Conservation (phyloP, 2,329 filamentous ascomycete species). For the Hypoxylon sp. region DNA sequence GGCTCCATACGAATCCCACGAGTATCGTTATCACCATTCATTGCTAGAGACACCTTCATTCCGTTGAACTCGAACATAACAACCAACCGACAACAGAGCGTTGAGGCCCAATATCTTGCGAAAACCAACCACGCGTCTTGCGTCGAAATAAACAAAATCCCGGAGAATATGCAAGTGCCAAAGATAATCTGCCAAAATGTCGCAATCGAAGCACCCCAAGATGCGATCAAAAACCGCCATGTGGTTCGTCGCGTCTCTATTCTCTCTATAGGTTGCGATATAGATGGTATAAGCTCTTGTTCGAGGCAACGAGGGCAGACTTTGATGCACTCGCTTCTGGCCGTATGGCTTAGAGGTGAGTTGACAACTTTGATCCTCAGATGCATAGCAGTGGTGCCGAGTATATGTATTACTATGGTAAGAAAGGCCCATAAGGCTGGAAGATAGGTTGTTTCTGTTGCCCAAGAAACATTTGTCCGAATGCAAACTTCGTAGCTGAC, state of each 20-base stretch:
- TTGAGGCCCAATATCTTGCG: background rate
- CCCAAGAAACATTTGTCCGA: background rate
- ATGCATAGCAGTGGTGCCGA: background rate
- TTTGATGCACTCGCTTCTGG: background rate
- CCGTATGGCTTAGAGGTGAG: background rate
- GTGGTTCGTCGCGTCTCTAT: background rate
- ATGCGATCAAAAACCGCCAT: background rate
- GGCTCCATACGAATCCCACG: background rate
- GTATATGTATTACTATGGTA: background rate
- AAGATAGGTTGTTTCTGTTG: background rate
- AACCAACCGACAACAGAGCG: conserved; percentile 1
- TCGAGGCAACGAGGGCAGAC: background rate
- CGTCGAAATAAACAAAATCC: background rate
- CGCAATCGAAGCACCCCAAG: background rate
- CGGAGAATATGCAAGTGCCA: background rate
- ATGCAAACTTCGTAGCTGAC: background rate
- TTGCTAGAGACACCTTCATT: background rate
- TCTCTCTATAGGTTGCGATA: background rate
- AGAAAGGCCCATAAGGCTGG: background rate
- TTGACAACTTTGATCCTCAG: background rate
- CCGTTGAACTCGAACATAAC: background rate
- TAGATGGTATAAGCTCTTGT: background rate
- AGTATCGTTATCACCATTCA: background rate
- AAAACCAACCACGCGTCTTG: background rate
- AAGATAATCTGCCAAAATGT: background rate